Base-by-base conservation (phyloP, 2,329 filamentous ascomycete species). In the Ceratocystis albifundus region DNA sequence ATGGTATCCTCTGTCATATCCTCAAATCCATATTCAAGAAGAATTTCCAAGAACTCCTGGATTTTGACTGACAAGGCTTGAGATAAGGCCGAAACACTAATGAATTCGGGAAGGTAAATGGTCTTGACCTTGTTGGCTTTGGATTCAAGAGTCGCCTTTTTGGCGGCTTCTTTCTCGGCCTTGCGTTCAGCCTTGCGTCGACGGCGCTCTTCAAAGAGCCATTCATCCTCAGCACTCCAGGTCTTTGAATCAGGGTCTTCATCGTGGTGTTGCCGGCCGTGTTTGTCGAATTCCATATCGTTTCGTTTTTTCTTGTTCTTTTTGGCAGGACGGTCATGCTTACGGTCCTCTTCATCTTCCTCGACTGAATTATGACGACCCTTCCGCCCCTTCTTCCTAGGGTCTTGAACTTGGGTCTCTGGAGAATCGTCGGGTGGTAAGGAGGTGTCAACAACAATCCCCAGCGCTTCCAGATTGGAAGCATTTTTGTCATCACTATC, bases 1-100 rank as follows among this genome's bases (percentile, higher is more conserved):
- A 99, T 84, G 72, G 93, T 91, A 71, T 93, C 90, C 64, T 86
- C 82, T 15, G 85, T 85, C 17, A 93, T 84, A 63, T 92, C 88
- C 71, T 96, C 90, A 70, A 96, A 99, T 0, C 94, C 95, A 72
- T 97, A 85, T 64, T 94, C 84, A 72, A 86, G 83, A 75, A 99
- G 80, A 72, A 91, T 90, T 17, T 73, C 71, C 12, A 95, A 77
- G 71, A 99, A 96, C 2, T 85, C 77, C 15, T 88, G 82, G 0
- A 85, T 79, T 50, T 85, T 84, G 36, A 96, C 80, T 69, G 86
- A 86, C 25, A 97, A 79, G 3, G 88, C 84, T 68, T 85, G 80
- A 3, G 91, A 90, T 50, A 99, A 77, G 70, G 92, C 90, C 8
- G 84, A 82, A n/a, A 96, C 87, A 71, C 85, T 94, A 75, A 99